Base-by-base conservation (phyloP, 768 basidiomycete species). In the Macrolepiota dolichaula region DNA sequence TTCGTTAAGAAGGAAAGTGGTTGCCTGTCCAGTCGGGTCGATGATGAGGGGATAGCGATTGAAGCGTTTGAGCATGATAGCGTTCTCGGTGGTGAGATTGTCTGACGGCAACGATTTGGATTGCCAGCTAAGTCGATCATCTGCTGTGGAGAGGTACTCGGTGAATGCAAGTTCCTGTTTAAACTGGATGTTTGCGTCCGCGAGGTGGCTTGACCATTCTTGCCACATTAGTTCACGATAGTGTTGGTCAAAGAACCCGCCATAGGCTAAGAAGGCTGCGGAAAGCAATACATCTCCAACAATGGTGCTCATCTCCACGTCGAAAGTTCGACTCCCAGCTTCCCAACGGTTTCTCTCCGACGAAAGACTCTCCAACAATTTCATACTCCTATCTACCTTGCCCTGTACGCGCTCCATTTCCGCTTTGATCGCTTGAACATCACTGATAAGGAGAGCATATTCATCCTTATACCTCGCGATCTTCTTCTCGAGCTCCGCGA, bases 51-150 rank as follows among this genome's bases (percentile, higher is more conserved):
- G 97, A 73, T 98, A 98, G 19, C 97, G 92, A 69, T 94, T 93
- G 84, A 95, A 98, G 52, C 95, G 88, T 71, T 96, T 95, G 70
- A 99, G 85, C 94, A 98, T 98, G 74, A 98, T 95, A n/a, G 97
- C 97, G 70, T 99, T 99, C 77, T 98, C 97, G 0, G 92, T 94
- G 65, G 94, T 98, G 49, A 99, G 79, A 64, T 92, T 95, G 74
- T 99, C 96, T 4, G 94, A 88, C 1, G 97, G 97, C n/a, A 98
- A 80, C 0, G 93, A 89, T 69, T 94, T 95, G 32, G 94, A 91
- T 74, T 96, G 94, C 97, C 96, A 99, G 67, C 83, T 87, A 63
- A 97, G 83, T 46, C 96, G 91, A 69, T 98, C 94, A 69, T 98
- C 97, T 0, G 96, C 95, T 2, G 96, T 96, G 4, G 97, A 98